These are phyloP conservation scores for Chloranthus sessilifolius DNA, from an alignment of 164 flowering plant genomes.

Conservation along the genomic window DNA sequence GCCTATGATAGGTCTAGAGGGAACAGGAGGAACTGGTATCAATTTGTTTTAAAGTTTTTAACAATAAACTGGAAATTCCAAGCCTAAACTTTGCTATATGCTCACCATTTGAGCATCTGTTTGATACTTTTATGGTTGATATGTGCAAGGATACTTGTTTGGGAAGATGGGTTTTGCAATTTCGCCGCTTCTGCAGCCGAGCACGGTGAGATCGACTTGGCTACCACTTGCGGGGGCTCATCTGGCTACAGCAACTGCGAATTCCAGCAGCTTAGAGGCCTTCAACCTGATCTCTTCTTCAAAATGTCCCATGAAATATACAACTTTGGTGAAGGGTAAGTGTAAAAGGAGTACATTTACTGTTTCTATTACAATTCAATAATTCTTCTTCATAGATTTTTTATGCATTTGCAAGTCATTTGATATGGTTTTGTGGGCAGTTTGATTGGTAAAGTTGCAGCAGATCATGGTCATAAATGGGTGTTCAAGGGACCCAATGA, in stretches of 20 bases:
- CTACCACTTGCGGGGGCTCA: constrained; percentile 31
- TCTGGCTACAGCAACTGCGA: constrained; percentile 44
- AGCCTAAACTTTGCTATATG: no score
- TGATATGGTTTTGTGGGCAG: constrained; percentile 27
- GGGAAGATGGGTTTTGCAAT: constrained; percentile 99
- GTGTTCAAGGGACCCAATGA: constrained; percentile 78
- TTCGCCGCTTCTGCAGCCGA: constrained; percentile 61
- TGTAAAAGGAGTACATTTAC: background rate
- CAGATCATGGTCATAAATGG: constrained; percentile 95
- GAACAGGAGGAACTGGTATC: constrained; percentile 97
- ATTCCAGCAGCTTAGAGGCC: constrained; percentile 62
- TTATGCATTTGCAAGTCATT: background rate
- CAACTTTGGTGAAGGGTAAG: constrained; percentile 95
- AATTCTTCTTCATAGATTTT: constrained; percentile 1
- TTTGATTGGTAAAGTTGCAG: constrained; percentile 93
- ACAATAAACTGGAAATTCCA: no score
- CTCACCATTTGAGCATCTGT: no score
- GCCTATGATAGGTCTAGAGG: constrained; percentile 90
- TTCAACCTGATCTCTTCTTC: constrained; percentile 94
- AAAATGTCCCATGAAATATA: constrained; percentile 99
- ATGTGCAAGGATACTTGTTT: constrained; percentile 72
- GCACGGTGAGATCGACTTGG: constrained; percentile 30
- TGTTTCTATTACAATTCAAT: no score
- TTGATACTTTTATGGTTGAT: constrained; percentile 3
- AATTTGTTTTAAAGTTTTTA: background rate